Evolutionary conservation across 129 eudicot genomes (phyloP), one percentile per base, ranked within the genome.

Genomic region (Chrysanthemum seticuspe): DNA sequence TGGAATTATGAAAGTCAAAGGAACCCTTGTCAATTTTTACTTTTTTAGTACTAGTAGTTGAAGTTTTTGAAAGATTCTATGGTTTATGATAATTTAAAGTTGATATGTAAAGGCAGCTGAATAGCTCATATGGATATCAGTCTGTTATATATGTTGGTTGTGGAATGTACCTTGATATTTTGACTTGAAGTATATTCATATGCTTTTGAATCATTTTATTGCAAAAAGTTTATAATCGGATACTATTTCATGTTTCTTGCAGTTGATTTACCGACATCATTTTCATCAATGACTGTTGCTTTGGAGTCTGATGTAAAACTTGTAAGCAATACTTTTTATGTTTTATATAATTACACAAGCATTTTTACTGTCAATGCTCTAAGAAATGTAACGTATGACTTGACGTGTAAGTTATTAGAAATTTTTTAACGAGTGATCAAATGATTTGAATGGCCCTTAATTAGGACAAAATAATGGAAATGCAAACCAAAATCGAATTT

Each of bases 251-350:
- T 12, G 40, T 62, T 69, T 73, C 34, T 81, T 82, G 92, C 97
- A 93, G 98, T 87, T 81, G 96, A 93, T 68, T 76, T 93, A 77
- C 97, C 98, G 4, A 83, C 90, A 51, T 84, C 85, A 79, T 93
- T 93, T 84, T 87, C 92, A 76, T 84, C 86, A 15, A 60, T 90
- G 84, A 82, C 91, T 62, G 64, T 93, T 27, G 78, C 88, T 51
- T 74, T 93, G 70, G 90, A 87, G 73, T 83, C 98, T 15, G 88
- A 89, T 82, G 86, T 85, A 45, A 79, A 87, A 74, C 72, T 81
- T 71, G 98, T 93, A 87, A 93, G 98, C 85, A 64, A 62, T 16
- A 29, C 11, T 63, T 36, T 67, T 27, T 81, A 68, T 50, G 47
- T 36, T 57, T 18, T 67, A 8, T 40, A 8, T 1, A 0, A 7